Conservation (phyloP, 441 rosid species). For the Raphanus hybrid region DNA sequence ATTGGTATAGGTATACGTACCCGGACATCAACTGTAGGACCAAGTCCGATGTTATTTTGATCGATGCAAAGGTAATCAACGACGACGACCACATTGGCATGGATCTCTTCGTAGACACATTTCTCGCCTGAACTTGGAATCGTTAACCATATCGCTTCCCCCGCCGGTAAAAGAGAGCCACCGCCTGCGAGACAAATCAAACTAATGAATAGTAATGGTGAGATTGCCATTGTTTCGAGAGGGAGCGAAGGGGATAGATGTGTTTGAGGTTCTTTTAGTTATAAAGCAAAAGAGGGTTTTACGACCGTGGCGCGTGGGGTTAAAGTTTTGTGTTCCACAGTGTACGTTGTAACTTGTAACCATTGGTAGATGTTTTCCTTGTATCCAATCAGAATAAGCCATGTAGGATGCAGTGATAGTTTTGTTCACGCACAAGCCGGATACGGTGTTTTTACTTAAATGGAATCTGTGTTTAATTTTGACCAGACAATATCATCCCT, state of each 20-base stretch:
- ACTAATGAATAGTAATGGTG: conserved; percentile 23
- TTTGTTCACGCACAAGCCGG: conserved; percentile 1
- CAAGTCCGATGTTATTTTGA: conserved; percentile 47
- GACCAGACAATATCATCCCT: conserved; percentile 23
- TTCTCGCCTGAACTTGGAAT: conserved; percentile 33
- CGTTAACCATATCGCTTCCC: conserved; percentile 38
- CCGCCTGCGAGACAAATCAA: conserved; percentile 24
- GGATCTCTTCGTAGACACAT: conserved; percentile 72
- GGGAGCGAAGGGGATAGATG: conserved; percentile 3
- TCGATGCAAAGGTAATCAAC: conserved; percentile 69
- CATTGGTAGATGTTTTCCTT: neutral
- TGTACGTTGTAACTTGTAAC: neutral
- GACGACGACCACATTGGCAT: conserved; percentile 70
- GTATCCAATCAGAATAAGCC: conserved; percentile 14
- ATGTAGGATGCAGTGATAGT: conserved; percentile 11
- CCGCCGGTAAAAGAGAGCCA: conserved; percentile 25
- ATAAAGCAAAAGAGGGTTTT: conserved; percentile 2
- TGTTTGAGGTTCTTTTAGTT: conserved; percentile 15
- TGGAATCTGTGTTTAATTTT: conserved; percentile 28
- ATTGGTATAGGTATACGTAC: conserved; percentile 44
- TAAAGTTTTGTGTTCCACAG: neutral
- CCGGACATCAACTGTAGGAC: conserved; percentile 60
- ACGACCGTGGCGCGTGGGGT: conserved; percentile 20
- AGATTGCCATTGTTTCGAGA: conserved; percentile 21
- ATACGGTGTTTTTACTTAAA: neutral